phyloP scores from a whole-genome alignment of 306 rosid species.

The Prunus salicina region DNA sequence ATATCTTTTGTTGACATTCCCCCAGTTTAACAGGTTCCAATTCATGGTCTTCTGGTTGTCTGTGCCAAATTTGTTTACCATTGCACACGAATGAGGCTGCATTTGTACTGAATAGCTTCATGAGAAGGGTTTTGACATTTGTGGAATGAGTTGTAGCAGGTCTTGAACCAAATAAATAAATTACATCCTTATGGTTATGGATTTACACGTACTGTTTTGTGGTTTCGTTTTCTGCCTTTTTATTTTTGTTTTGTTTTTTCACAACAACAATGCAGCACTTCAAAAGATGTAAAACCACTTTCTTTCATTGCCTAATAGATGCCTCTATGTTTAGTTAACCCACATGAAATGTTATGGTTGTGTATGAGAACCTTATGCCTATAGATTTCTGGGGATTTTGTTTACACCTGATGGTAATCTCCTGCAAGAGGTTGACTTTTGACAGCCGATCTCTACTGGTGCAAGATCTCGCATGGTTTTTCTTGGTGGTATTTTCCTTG shows the following conservation, averaged over 20 bases:
- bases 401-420: background rate
- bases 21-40: background rate
- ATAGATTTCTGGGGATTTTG: background rate
- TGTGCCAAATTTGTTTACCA: background rate
- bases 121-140: slow-evolving; percentile 6
- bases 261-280: background rate
- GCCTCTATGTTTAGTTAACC: background rate
- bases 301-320: background rate
- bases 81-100: background rate
- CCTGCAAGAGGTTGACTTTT: slow-evolving; percentile 12
- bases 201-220: background rate
- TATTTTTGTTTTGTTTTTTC: background rate
- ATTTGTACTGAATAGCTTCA: slow-evolving; percentile 13
- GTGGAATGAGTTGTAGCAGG: background rate
- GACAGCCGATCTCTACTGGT: background rate
- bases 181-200: background rate
- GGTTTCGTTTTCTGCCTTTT: background rate
- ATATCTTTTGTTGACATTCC: slow-evolving; percentile 8
- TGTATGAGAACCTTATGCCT: slow-evolving; percentile 1
- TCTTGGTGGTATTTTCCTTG: background rate
- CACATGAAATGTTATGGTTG: background rate
- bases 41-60: background rate
- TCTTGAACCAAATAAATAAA: background rate
- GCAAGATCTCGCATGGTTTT: background rate
- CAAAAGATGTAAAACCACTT: background rate